Evolutionary conservation across 2,329 filamentous ascomycete genomes (phyloP), one percentile per base, ranked within the genome.

Genomic region (Dryadomyces sulphureus): DNA sequence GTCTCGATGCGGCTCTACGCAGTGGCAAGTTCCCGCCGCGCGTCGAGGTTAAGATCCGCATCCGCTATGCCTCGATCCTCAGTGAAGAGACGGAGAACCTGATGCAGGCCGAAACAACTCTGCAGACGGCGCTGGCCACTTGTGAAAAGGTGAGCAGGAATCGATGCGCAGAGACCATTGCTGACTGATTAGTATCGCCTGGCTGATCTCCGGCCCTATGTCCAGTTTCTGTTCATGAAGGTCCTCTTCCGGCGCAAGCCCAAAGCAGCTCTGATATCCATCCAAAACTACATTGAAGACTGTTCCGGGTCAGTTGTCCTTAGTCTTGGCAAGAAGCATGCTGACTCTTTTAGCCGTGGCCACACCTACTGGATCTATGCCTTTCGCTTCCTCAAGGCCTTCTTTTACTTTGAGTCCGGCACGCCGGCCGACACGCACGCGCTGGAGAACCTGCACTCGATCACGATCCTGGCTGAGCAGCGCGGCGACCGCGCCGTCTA

Each of bases 281-380:
- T 86, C 16, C 84, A 89, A 56, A 71, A 72, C 22, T 71, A 81
- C 39, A 82, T 88, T 40, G 65, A 70, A 0, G 79, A 87, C 55
- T 78, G 79, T 25, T 74, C 81, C 59, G 73, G 78, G 65, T 81
- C 64, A 55, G 75, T 61, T 14, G 17, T 27, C 30, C 20, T 14
- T 38, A 6, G 9, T 5, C 21, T 17, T n/a, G 5, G 4, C 17
- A 34, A 43, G 5, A n/a, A n/a, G n/a, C n/a, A n/a, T n/a, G 12
- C 17, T 19, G 24, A 36, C 19, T 20, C 17, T 39, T 54, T 19
- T 12, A 16, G 48, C 14, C 49, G 76, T 68, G 32, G 79, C 77
- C 55, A 77, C 79, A 56, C 79, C 84, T 73, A 78, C 43, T 90
- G 84, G 84, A 70, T 81, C 16, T 90, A 89, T 57, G 81, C 80